phyloP scores from a whole-genome alignment of 805 yeast genomes.

The Kregervanrija delftensis region DNA sequence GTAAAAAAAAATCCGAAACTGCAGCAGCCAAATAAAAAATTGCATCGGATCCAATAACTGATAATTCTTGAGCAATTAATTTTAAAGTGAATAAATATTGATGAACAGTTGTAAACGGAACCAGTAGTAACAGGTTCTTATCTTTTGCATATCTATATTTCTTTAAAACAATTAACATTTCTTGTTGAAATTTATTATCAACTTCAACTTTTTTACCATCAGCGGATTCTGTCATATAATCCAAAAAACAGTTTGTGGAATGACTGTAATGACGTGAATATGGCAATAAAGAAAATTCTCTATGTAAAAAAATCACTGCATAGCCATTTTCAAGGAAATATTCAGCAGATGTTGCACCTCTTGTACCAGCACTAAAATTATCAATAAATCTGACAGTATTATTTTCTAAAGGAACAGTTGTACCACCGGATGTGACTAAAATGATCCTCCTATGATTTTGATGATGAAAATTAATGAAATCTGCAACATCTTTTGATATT shows the following conservation, averaged over 20 bases:
- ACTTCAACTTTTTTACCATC: constrained; percentile 51
- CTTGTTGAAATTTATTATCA: constrained; percentile 49
- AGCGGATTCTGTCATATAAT: constrained; percentile 54
- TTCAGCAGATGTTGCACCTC: constrained; percentile 96
- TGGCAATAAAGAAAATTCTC: constrained; percentile 89
- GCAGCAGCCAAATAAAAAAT: constrained; percentile 94
- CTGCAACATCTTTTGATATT: constrained; percentile 47
- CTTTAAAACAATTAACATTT: constrained; percentile 52
- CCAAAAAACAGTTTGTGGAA: constrained; percentile 77
- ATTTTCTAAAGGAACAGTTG: constrained; percentile 95
- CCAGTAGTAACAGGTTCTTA: constrained; percentile 47
- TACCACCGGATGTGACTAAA: constrained; percentile 92
- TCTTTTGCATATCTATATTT: constrained; percentile 47
- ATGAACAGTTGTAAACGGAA: constrained; percentile 93
- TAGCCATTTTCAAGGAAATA: constrained; percentile 79
- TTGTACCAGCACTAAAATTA: constrained; percentile 94
- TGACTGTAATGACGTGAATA: constrained; percentile 87
- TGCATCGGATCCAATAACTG: constrained; percentile 48
- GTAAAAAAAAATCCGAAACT: constrained; percentile 92
- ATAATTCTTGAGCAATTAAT: constrained; percentile 53
- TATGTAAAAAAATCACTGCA: constrained; percentile 85
- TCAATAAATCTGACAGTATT: constrained; percentile 96
- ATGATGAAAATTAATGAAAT: constrained; percentile 56
- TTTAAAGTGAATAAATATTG: constrained; percentile 85
- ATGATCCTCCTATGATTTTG: constrained; percentile 46